Percentiles rank a stretch among this genome's conserved stretches.
phyloP scores from a whole-genome alignment of 495 filamentous ascomycete species.

The Lophiostoma macrostomum region DNA sequence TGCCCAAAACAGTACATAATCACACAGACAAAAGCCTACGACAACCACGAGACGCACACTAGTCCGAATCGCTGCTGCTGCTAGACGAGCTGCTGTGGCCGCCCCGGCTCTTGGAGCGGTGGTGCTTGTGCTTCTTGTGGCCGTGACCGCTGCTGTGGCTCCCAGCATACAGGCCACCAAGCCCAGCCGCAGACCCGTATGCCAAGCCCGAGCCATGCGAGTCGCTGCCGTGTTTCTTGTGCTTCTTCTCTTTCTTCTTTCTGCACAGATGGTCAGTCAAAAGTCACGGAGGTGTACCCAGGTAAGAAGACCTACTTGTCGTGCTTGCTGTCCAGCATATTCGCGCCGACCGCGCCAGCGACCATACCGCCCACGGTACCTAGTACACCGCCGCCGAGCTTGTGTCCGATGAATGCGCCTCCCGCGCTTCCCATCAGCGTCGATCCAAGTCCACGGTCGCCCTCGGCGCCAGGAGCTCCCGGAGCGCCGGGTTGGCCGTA shows the following conservation, averaged over 20 bases:
- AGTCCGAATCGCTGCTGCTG: conserved; percentile 35
- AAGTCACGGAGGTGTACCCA: background rate
- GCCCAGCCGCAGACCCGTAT: conserved; percentile 29
- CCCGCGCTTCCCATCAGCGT: conserved; percentile 54
- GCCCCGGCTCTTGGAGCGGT: conserved; percentile 25
- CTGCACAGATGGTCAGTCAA: conserved; percentile 6
- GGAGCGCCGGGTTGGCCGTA: conserved; percentile 18
- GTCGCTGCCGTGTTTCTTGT: conserved; percentile 28
- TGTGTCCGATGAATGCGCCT: conserved; percentile 52
- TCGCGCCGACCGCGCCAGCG: conserved; percentile 57
- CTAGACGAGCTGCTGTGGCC: conserved; percentile 23
- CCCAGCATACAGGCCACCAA: conserved; percentile 31
- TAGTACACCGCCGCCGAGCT: conserved; percentile 48
- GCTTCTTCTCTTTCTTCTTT: conserved; percentile 37
- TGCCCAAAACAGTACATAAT: background rate
- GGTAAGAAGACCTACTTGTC: conserved; percentile 38
- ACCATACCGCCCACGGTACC: conserved; percentile 51
- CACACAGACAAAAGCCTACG: background rate
- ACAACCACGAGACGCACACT: conserved; percentile 1
- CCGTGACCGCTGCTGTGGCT: conserved; percentile 24
- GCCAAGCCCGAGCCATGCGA: conserved; percentile 15
- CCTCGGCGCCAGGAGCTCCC: conserved; percentile 40
- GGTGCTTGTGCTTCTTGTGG: conserved; percentile 31
- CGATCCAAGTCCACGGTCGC: conserved; percentile 53
- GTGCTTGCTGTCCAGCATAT: conserved; percentile 45